Percentiles rank a stretch among this genome's conserved stretches.
Evolutionary conservation across 2,329 filamentous ascomycete species (phyloP).

Genomic region (Orbilia blumenaviensis): DNA sequence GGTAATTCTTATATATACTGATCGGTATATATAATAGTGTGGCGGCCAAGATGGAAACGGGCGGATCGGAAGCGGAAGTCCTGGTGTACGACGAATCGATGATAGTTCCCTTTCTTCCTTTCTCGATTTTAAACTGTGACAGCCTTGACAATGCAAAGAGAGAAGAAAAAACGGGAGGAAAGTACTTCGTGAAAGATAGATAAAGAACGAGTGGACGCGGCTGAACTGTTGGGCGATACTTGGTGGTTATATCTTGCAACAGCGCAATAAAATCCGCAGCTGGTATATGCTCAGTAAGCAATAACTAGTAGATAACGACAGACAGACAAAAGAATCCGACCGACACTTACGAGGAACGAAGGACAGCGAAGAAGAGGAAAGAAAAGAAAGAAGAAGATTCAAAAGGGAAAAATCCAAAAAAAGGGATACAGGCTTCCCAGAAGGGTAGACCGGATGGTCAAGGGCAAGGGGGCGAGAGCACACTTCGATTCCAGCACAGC

Average conservation of each 20-base stretch:
- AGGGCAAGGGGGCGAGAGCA: not conserved
- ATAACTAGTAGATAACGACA: constrained; percentile 1
- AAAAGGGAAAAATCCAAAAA: constrained; percentile 5
- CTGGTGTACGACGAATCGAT: constrained; percentile 5
- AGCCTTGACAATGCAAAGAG: not conserved
- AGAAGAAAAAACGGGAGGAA: not conserved
- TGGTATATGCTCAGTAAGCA: too few relatives aligned
- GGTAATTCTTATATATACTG: not conserved
- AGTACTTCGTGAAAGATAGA: not conserved
- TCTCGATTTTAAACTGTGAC: not conserved
- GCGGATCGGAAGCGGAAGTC: constrained; percentile 34
- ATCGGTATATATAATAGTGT: not conserved
- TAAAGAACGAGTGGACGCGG: constrained; percentile 47
- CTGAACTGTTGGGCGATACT: constrained; percentile 20
- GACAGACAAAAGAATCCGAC: constrained; percentile 5
- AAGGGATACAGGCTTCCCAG: too few relatives aligned
- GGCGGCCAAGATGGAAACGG: constrained; percentile 27
- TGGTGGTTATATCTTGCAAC: constrained; percentile 18
- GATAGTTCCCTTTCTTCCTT: not conserved
- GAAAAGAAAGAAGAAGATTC: not conserved
- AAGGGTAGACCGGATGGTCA: too few relatives aligned
- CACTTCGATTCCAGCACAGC: constrained; percentile 27
- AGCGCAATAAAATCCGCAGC: constrained; percentile 31
- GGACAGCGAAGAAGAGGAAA: too few relatives aligned
- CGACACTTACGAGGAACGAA: constrained; percentile 14